Conservation (phyloP, 2,329 filamentous ascomycete genomes). For the Delphinella strobiligena region DNA sequence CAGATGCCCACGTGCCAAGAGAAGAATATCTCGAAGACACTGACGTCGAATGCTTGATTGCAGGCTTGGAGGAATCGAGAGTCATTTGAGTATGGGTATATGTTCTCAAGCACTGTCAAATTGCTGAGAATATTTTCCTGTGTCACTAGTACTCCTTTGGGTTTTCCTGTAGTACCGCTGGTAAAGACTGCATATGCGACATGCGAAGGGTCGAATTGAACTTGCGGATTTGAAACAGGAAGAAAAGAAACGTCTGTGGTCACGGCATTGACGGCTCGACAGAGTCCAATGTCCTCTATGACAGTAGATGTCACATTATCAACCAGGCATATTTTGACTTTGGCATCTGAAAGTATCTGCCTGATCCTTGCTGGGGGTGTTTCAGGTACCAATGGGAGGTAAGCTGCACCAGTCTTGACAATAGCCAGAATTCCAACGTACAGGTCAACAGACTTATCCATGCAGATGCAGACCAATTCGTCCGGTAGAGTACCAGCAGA, state of each 20-base stretch:
- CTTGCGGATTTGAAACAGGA: constrained; percentile 25
- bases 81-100: constrained; percentile 48
- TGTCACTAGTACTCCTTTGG: constrained; percentile 70
- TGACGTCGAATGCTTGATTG: constrained; percentile 76
- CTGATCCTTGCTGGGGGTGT: constrained; percentile 50
- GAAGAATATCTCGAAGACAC: constrained; percentile 84
- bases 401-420: constrained; percentile 63
- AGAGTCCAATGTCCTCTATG: constrained; percentile 9
- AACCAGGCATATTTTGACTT: constrained; percentile 36
- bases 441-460: constrained; percentile 63
- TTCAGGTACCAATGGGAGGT: constrained; percentile 67
- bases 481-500: constrained; percentile 36
- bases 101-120: constrained; percentile 49
- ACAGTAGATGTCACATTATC: constrained; percentile 12
- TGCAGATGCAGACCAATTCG: constrained; percentile 56
- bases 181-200: constrained; percentile 73
- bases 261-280: constrained; percentile 18
- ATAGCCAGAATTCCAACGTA: constrained; percentile 66
- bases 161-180: constrained; percentile 67
- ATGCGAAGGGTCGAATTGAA: constrained; percentile 32
- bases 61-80: constrained; percentile 69
- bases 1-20: constrained; percentile 68
- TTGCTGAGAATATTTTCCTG: constrained; percentile 68
- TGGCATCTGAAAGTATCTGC: constrained; percentile 51
- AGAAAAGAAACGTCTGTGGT: constrained; percentile 20